Evolutionary conservation across 306 rosid genomes (phyloP), one percentile per base, ranked within the genome.

Genomic region (Abrus precatorius): DNA sequence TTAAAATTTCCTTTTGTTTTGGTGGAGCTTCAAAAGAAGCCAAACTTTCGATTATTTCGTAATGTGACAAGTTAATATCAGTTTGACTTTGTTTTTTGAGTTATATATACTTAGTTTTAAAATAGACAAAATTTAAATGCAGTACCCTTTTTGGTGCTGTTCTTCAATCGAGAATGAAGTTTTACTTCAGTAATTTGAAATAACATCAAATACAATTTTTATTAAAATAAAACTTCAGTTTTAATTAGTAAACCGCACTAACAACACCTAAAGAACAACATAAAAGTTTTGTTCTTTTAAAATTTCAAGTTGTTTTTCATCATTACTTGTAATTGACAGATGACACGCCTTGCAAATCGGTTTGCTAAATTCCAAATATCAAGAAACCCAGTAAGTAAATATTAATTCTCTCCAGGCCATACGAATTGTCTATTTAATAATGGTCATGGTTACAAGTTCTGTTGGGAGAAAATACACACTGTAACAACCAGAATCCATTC

Each of bases 261-360:
- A 20, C 20, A 20, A 20, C 20, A 20, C 20, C 20, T 20, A 20
- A 20, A 20, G 20, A 20, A 20, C 20, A 20, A 20, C 20, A 20
- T 0, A 36, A 36, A 12, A 40, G 30, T 32, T 72, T 29, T 44
- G n/a, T 68, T 3, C 34, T 62, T 77, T 69, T 8, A 9, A 43
- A 45, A 14, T 56, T 74, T 9, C 60, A 47, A 45, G 65, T 50
- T 59, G 64, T 49, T 63, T 52, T 53, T 81, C 65, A 64, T 43
- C 79, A 44, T 80, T 43, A 32, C 53, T 5, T 10, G 30, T 43
- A 32, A 63, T 5, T 10, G 30, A 14, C 70, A 10, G 29, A 50
- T 43, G 40, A 72, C n/a, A 73, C 28, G 34, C 48, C 70, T 9
- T 11, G 9, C 74, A 32, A 70, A 49, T 13, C 44, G 32, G 20